Evolutionary conservation across 371 early-diverging fungal species (phyloP).

Genomic region (Haplosporangium sp.): DNA sequence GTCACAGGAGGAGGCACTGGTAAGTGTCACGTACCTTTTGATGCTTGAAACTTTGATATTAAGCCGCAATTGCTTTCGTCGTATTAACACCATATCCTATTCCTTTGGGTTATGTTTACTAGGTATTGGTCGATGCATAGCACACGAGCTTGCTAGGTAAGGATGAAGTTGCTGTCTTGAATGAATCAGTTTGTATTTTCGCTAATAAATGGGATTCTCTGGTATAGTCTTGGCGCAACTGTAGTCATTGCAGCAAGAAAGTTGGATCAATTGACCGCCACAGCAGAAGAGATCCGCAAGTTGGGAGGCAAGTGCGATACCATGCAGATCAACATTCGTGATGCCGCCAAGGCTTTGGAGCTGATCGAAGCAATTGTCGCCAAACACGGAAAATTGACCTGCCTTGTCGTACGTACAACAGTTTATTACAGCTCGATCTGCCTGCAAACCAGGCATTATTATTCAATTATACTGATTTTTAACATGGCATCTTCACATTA

Average conservation of each 20-base stretch:
- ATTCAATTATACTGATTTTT: neutral
- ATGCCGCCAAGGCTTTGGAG: slow-evolving; percentile 43
- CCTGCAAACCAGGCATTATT: neutral
- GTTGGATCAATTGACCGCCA: slow-evolving; percentile 53
- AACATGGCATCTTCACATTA: neutral
- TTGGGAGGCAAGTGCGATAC: slow-evolving; percentile 56
- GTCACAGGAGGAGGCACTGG: slow-evolving; percentile 61
- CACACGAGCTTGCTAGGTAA: slow-evolving; percentile 62
- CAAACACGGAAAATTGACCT: slow-evolving; percentile 57
- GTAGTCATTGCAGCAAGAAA: slow-evolving; percentile 63
- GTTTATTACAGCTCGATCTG: neutral
- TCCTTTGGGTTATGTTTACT: neutral
- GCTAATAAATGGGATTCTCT: neutral
- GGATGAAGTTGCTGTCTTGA: neutral
- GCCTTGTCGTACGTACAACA: slow-evolving; percentile 55
- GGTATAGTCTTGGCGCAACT: slow-evolving; percentile 60
- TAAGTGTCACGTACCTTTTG: slow-evolving; percentile 8
- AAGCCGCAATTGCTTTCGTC: neutral
- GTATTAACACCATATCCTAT: neutral
- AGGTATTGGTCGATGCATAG: slow-evolving; percentile 65
- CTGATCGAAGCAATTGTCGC: slow-evolving; percentile 52
- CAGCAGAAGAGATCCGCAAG: slow-evolving; percentile 55
- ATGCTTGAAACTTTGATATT: too few relatives aligned
- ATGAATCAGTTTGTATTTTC: neutral
- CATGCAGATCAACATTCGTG: slow-evolving; percentile 60